Evolutionary conservation across 768 basidiomycete genomes (phyloP).

Genomic region (Tylopilus balloui): DNA sequence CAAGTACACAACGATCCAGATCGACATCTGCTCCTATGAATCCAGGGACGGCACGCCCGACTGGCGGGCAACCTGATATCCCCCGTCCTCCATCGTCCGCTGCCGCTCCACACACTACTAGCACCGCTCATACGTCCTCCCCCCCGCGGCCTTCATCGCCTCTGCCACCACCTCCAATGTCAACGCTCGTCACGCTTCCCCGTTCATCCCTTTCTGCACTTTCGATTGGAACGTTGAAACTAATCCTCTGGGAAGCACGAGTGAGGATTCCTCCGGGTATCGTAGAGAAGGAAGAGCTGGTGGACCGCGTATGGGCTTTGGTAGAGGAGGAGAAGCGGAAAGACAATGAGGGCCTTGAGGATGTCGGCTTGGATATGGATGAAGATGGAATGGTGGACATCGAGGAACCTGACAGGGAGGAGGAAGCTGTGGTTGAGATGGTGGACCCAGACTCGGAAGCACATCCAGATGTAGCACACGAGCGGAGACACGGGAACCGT

Average conservation of each 20-base stretch:
- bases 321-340: constrained; percentile 61
- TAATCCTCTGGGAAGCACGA: constrained; percentile 75
- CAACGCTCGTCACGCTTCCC: constrained; percentile 60
- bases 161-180: constrained; percentile 49
- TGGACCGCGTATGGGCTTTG: constrained; percentile 57
- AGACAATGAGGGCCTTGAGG: constrained; percentile 39
- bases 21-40: constrained; percentile 21
- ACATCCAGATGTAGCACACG: constrained; percentile 1
- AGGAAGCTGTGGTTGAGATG: constrained; percentile 14
- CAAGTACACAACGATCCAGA: constrained; percentile 16
- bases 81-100: constrained; percentile 19
- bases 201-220: constrained; percentile 53
- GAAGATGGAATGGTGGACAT: constrained; percentile 31
- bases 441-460: constrained; percentile 18
- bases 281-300: constrained; percentile 86
- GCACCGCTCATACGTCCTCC: constrained; percentile 6
- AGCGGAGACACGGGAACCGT: background rate
- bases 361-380: constrained; percentile 9
- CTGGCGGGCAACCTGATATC: background rate
- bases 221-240: constrained; percentile 70
- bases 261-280: constrained; percentile 50
- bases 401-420: constrained; percentile 18
- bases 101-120: constrained; percentile 10
- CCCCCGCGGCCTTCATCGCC: constrained; percentile 34
- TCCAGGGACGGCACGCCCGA: constrained; percentile 8